Base-by-base conservation (phyloP, 352 stramenopile species). In the Halophytophthora polymorphica region DNA sequence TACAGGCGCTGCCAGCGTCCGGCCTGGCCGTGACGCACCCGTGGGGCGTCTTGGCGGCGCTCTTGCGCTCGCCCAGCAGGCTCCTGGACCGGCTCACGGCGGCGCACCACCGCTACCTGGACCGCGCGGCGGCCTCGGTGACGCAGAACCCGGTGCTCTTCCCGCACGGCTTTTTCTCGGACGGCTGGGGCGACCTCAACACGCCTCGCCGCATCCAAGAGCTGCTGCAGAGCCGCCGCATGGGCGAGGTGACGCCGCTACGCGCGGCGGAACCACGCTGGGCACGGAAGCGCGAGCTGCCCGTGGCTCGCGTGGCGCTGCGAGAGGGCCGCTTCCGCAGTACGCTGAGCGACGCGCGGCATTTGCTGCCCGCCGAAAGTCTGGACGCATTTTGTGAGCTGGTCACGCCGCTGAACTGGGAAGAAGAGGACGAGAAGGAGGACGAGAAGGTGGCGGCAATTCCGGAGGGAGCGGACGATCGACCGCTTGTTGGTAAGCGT, bases 141-240 rank as follows among this genome's bases (percentile, higher is more conserved):
- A 89, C 82, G 37, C 82, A 92, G 44, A 85, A 81, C 58, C 64
- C 77, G 13, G 49, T 90, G 37, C 53, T 92, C n/a, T 92, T 90
- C 45, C 82, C 82, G 1, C 67, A 75, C 21, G 82, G 82, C 21
- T 92, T 90, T 63, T 92, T 92, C 60, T 83, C 73, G 21, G 82
- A 92, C 44, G 82, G 78, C 0, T 92, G 82, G 82, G 82, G 81
- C 6, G 82, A 92, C 49, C 59, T 90, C 34, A 78, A 73, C 45
- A 86, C 79, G 12, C 71, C 77, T 7, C 55, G 51, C 50, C 69
- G 80, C 2, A 69, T 92, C 15, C 67, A 58, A 6, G 63, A 77
- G 45, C 47, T 88, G 41, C 55, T 88, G 12, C 65, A 84, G 57
- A 86, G 74, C 64, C 65, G 77, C 56, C 72, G 70, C 21, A 88